These are phyloP conservation scores for Pythium vanterpoolii DNA, from an alignment of 352 stramenopile species.

Conservation along the genomic window DNA sequence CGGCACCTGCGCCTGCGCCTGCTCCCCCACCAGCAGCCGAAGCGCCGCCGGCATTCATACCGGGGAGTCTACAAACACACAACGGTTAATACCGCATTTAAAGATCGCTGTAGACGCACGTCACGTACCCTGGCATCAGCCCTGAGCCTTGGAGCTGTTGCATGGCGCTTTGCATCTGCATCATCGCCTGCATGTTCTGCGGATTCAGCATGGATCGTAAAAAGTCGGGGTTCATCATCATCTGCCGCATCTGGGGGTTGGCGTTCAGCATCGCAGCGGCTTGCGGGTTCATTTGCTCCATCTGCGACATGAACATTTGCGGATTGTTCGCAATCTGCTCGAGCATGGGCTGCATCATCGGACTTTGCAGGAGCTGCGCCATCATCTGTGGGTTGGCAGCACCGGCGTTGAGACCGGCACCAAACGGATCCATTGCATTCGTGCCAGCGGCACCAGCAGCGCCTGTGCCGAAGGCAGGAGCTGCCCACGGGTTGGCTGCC, in stretches of 20 bases:
- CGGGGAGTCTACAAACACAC: slow-evolving; percentile 36
- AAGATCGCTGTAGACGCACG: not conserved
- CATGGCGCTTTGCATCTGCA: slow-evolving; percentile 90
- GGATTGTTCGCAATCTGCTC: slow-evolving; percentile 82
- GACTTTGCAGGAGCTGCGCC: slow-evolving; percentile 84
- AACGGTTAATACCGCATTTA: not conserved
- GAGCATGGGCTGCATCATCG: slow-evolving; percentile 81
- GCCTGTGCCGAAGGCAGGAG: not conserved
- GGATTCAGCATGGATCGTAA: slow-evolving; percentile 86
- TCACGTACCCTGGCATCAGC: slow-evolving; percentile 62
- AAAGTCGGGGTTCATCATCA: slow-evolving; percentile 89
- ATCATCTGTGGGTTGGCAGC: slow-evolving; percentile 69
- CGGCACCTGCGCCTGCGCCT: slow-evolving; percentile 9
- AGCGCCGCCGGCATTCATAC: slow-evolving; percentile 37
- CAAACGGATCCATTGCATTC: slow-evolving; percentile 11
- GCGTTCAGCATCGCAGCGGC: slow-evolving; percentile 82
- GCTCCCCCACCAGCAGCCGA: slow-evolving; percentile 10
- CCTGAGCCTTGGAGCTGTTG: slow-evolving; percentile 71
- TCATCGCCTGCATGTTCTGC: slow-evolving; percentile 89
- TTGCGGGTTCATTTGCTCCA: slow-evolving; percentile 89
- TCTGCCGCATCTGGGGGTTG: slow-evolving; percentile 87
- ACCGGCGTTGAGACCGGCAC: slow-evolving; percentile 17
- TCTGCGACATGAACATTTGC: slow-evolving; percentile 72
- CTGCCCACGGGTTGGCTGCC: slow-evolving; percentile 48
- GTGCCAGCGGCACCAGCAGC: slow-evolving; percentile 19